phyloP scores from a whole-genome alignment of 352 stramenopile species.

The Pythium brassicae region DNA sequence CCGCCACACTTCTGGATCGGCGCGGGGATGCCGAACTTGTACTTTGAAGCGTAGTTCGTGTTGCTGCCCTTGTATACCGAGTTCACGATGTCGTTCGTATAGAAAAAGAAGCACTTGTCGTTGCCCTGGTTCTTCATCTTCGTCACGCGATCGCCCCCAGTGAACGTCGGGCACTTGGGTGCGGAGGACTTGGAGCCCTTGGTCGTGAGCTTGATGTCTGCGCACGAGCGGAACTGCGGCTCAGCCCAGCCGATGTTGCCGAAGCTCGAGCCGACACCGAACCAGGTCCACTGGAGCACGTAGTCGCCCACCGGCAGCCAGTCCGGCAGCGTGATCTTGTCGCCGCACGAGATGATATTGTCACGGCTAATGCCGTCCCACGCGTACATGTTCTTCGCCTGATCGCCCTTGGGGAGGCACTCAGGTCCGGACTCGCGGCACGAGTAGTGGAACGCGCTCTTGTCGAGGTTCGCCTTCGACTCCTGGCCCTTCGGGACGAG shows the following conservation, averaged over 20 bases:
- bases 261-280: constrained; percentile 40
- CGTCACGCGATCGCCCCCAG: constrained; percentile 49
- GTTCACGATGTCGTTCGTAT: constrained; percentile 42
- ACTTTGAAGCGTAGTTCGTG: constrained; percentile 31
- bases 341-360: constrained; percentile 35
- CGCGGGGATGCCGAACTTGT: constrained; percentile 42
- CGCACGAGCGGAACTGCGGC: constrained; percentile 44
- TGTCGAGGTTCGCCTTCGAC: constrained; percentile 33
- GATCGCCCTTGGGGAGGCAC: constrained; percentile 14
- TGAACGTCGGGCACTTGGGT: constrained; percentile 39
- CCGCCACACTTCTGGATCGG: constrained; percentile 39
- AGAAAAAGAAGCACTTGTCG: constrained; percentile 57
- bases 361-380: constrained; percentile 26
- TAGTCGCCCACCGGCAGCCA: constrained; percentile 45
- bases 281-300: constrained; percentile 58
- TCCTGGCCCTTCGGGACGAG: constrained; percentile 17
- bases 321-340: constrained; percentile 46
- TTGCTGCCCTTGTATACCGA: constrained; percentile 41
- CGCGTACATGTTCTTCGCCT: constrained; percentile 27
- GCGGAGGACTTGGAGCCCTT: constrained; percentile 20
- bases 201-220: constrained; percentile 48
- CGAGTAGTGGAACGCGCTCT: constrained; percentile 56
- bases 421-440: constrained; percentile 41
- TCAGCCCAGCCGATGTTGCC: constrained; percentile 49
- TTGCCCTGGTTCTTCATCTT: constrained; percentile 29